Evolutionary conservation across 1,139 yeast genomes (phyloP).

Genomic region (Nadsonia commutata): DNA sequence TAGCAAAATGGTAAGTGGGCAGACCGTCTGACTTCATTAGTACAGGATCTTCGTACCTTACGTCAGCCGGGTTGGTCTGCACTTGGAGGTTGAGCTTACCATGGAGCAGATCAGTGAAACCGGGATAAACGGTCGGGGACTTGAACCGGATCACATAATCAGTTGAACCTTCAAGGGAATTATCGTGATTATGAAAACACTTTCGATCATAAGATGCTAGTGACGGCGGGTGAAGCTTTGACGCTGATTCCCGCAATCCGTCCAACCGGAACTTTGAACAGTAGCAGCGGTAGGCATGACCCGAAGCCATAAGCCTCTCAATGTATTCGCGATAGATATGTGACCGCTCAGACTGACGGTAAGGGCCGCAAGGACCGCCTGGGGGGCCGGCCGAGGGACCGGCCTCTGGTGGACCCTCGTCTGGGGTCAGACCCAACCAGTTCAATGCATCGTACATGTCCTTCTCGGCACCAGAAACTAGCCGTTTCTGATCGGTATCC

Average conservation of each 20-base stretch:
- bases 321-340: constrained; percentile 49
- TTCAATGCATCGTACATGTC: constrained; percentile 59
- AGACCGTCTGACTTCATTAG: constrained; percentile 79
- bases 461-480: constrained; percentile 69
- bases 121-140: constrained; percentile 58
- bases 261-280: constrained; percentile 73
- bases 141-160: constrained; percentile 24
- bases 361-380: constrained; percentile 65
- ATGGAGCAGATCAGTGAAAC: constrained; percentile 57
- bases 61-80: constrained; percentile 52
- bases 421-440: constrained; percentile 67
- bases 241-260: constrained; percentile 55
- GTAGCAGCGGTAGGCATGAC: constrained; percentile 72
- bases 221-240: constrained; percentile 67
- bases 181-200: constrained; percentile 35
- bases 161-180: neutral
- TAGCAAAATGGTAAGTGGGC: constrained; percentile 95
- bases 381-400: too few relatives aligned
- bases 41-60: constrained; percentile 80
- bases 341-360: constrained; percentile 68
- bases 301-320: constrained; percentile 39
- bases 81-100: constrained; percentile 68
- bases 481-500: constrained; percentile 75
- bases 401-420: constrained; percentile 92
- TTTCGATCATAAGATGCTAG: constrained; percentile 84